Conservation (phyloP, 2,329 filamentous ascomycete species). For the Fusarium compactum region DNA sequence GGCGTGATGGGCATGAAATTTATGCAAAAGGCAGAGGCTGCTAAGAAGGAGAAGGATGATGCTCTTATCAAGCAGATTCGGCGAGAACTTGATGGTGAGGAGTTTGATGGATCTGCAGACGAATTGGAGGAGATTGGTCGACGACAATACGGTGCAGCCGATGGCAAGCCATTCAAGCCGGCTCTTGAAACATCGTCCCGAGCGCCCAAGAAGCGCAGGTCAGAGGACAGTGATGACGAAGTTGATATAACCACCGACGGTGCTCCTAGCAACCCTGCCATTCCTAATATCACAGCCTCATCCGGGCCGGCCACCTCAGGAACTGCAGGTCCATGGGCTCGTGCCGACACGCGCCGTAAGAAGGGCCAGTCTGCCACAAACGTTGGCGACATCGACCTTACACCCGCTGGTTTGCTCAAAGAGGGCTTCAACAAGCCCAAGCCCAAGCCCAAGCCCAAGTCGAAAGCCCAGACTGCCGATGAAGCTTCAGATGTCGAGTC, state of each 20-base stretch:
- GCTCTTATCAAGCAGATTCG: slow-evolving; percentile 77
- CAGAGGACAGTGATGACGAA: slow-evolving; percentile 46
- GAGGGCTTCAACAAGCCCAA: slow-evolving; percentile 46
- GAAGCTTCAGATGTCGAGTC: slow-evolving; percentile 53
- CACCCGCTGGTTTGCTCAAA: slow-evolving; percentile 51
- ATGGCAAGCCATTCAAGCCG: slow-evolving; percentile 50
- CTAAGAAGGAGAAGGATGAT: slow-evolving; percentile 83
- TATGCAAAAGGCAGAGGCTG: slow-evolving; percentile 89
- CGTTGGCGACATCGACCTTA: slow-evolving; percentile 57
- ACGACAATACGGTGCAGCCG: slow-evolving; percentile 71
- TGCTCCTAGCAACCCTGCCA: slow-evolving; percentile 27
- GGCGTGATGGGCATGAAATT: slow-evolving; percentile 89
- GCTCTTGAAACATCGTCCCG: slow-evolving; percentile 48
- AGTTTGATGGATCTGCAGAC: slow-evolving; percentile 63
- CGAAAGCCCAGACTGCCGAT: slow-evolving; percentile 43
- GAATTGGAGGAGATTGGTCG: slow-evolving; percentile 74
- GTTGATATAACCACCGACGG: slow-evolving; percentile 47
- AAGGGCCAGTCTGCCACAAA: slow-evolving; percentile 51
- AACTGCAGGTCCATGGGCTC: slow-evolving; percentile 58
- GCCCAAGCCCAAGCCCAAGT: slow-evolving; percentile 48
- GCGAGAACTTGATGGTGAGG: slow-evolving; percentile 76
- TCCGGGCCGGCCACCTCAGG: slow-evolving; percentile 40
- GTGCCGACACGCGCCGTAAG: slow-evolving; percentile 54
- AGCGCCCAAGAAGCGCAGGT: slow-evolving; percentile 48
- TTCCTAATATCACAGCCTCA: slow-evolving; percentile 37